Evolutionary conservation across 805 yeast species (phyloP).

Genomic region (Candida sithepensis): DNA sequence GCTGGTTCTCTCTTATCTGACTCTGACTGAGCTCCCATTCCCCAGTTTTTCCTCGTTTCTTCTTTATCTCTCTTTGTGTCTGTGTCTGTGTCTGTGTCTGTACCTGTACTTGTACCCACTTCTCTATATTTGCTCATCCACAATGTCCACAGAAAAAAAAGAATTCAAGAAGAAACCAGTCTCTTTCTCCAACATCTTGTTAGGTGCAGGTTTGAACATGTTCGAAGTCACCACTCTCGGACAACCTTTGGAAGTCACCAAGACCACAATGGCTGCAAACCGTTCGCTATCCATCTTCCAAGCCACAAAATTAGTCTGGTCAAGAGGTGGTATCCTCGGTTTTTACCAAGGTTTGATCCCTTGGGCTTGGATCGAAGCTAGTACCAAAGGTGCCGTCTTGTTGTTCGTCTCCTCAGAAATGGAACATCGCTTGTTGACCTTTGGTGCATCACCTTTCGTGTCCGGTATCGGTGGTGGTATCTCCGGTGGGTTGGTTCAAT

Average conservation of each 20-base stretch:
- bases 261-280: slow-evolving; percentile 98
- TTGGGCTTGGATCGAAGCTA: slow-evolving; percentile 99
- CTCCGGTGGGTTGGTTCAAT: slow-evolving; percentile 94
- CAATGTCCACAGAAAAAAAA: not conserved
- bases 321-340: slow-evolving; percentile 89
- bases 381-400: slow-evolving; percentile 97
- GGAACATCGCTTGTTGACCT: slow-evolving; percentile 65
- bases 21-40: no score
- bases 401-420: slow-evolving; percentile 90
- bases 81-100: no score
- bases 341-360: slow-evolving; percentile 98
- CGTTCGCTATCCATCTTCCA: slow-evolving; percentile 63
- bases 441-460: slow-evolving; percentile 68
- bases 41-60: no score
- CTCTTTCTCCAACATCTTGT: slow-evolving; percentile 80
- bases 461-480: slow-evolving; percentile 96
- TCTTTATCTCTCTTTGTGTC: no score
- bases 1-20: no score
- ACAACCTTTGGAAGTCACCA: slow-evolving; percentile 93
- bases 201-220: slow-evolving; percentile 91
- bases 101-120: no score
- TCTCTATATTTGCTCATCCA: not conserved
- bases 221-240: slow-evolving; percentile 94
- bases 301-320: slow-evolving; percentile 76
- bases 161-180: slow-evolving; percentile 77